Conservation (phyloP, 148 eudicot genomes). For the Suaeda aralocaspica region DNA sequence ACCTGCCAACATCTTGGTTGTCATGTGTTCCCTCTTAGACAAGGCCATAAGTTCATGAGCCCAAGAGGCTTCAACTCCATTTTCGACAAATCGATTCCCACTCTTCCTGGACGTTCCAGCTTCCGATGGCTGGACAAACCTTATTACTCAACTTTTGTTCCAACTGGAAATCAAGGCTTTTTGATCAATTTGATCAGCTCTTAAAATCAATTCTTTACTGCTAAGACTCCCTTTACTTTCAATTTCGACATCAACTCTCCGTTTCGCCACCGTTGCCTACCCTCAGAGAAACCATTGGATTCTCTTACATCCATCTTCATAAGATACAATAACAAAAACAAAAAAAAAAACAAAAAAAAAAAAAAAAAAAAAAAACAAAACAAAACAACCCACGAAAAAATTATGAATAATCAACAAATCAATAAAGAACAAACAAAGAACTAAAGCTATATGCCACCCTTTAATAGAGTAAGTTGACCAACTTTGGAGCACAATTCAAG, state of each 20-base stretch:
- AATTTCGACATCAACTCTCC: constrained; percentile 27
- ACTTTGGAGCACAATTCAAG: not conserved
- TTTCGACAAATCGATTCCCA: constrained; percentile 81
- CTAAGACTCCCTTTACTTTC: constrained; percentile 50
- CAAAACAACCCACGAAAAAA: too few species aligned
- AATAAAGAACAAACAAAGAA: not conserved
- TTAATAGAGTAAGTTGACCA: not conserved
- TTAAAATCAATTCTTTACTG: constrained; percentile 49
- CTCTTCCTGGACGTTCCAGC: constrained; percentile 42
- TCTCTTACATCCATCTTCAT: constrained; percentile 36
- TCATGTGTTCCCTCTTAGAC: constrained; percentile 74
- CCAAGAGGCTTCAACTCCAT: constrained; percentile 54
- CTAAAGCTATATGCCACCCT: not conserved
- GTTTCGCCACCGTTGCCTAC: constrained; percentile 13
- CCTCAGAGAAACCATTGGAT: constrained; percentile 26
- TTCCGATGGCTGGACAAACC: constrained; percentile 38
- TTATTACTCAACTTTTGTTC: constrained; percentile 56
- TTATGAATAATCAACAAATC: not conserved
- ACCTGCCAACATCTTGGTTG: constrained; percentile 88
- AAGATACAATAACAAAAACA: not conserved
- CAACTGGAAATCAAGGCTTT: constrained; percentile 60
- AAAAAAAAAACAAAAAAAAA: not conserved
- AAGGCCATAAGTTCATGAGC: constrained; percentile 81
- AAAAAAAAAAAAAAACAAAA: not conserved
- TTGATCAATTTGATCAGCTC: constrained; percentile 80